Evolutionary conservation across 176 grass and related monocot genomes (phyloP), one percentile per base, ranked within the genome.

Genomic region (Ampelocalamus luodianensis): DNA sequence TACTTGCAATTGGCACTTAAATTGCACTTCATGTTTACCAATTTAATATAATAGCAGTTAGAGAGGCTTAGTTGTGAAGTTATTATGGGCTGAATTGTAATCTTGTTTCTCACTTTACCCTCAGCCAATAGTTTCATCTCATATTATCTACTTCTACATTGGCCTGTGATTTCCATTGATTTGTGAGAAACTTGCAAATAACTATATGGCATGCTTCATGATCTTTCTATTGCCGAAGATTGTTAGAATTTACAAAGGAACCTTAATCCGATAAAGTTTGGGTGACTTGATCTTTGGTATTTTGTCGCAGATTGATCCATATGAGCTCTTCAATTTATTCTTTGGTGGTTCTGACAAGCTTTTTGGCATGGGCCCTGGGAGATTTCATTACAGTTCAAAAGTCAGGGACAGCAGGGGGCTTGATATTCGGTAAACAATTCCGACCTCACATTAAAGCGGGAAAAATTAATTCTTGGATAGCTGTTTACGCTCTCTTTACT

Each of bases 311-410:
- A 71, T 98, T 76, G 93, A 98, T 83, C 95, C 93, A 20, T 92
- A 82, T 88, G 93, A 98, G 89, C 87, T 95, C 76, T 98, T 98
- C 58, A 92, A 93, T 82, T 60, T 91, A 56, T 93, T 92, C 61
- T 98, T 98, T 88, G 92, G 93, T 46, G 80, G 77, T 32, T 83
- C 92, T 58, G 86, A 79, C 74, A 85, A 88, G 18, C 3, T 86
- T 83, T 97, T 93, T 91, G 86, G 82, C 74, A 84, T 87, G 79
- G 67, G 81, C 4, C 42, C 74, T 74, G 77, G 86, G 23, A 82
- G 78, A 91, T 90, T 94, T 70, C 56, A 65, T 65, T 92, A 81
- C 63, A 82, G 67, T 71, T 67, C 92, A 73, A 84, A 84, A 86
- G 69, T 86, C 75, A 94, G 44, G 8, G 72, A 82, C 39, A 90